These are phyloP conservation scores for Lachnellula willkommii DNA, from an alignment of 2,329 filamentous ascomycete genomes.

Conservation along the genomic window DNA sequence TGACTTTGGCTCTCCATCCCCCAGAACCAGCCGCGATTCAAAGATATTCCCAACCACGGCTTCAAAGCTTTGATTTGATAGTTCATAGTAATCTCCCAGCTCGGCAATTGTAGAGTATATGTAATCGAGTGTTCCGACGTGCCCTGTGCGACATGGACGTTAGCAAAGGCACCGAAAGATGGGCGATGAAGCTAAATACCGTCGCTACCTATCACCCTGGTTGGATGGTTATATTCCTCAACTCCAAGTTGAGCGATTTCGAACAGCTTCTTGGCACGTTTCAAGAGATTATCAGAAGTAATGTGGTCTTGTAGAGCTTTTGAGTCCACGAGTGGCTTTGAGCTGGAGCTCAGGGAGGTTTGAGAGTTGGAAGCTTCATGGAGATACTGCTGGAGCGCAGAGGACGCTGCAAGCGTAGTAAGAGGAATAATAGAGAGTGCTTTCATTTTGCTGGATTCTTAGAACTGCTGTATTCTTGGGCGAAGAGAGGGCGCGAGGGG, in stretches of 20 bases:
- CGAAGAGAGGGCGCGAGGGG: too few species aligned
- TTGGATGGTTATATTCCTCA: conserved; percentile 61
- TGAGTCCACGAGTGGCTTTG: conserved; percentile 38
- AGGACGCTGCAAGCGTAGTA: conserved; percentile 6
- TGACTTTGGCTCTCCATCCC: conserved; percentile 43
- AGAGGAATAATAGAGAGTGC: conserved; percentile 2
- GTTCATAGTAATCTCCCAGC: conserved; percentile 55
- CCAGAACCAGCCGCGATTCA: conserved; percentile 54
- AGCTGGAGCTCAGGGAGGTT: not conserved
- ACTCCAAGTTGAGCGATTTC: conserved; percentile 54
- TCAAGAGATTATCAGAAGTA: conserved; percentile 48
- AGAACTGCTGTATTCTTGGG: not conserved
- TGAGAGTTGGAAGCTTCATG: not conserved
- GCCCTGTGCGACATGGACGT: conserved; percentile 41
- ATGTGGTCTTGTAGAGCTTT: conserved; percentile 54
- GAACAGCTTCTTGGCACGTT: conserved; percentile 56
- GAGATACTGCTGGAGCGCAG: conserved; percentile 9
- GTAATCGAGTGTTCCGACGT: conserved; percentile 59
- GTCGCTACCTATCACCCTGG: conserved; percentile 63
- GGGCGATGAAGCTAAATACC: conserved; percentile 36
- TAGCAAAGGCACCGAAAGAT: conserved; percentile 11
- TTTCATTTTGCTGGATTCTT: conserved; percentile 7
- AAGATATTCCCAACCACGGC: conserved; percentile 56
- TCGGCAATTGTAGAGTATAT: conserved; percentile 50
- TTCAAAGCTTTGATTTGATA: conserved; percentile 59